Conservation (phyloP, 2,329 filamentous ascomycete genomes). For the Fragosphaeria purpurea region DNA sequence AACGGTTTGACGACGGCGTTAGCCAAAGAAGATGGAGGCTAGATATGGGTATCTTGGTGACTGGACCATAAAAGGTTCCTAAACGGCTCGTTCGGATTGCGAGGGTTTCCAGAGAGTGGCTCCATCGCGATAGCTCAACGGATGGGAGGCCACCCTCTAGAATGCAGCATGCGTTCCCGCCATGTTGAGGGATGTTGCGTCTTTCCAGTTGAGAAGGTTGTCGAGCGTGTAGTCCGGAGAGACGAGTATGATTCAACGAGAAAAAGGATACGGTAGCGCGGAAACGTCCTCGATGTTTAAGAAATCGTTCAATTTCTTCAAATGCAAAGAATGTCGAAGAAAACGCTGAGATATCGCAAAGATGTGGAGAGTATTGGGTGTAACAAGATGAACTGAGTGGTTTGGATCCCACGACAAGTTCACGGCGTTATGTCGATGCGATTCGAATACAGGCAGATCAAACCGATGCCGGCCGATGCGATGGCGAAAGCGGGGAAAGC, state of each 20-base stretch:
- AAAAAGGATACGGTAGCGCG: too few relatives aligned
- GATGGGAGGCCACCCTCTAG: slow-evolving; percentile 43
- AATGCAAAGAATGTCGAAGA: too few relatives aligned
- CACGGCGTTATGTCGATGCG: too few relatives aligned
- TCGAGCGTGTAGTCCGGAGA: not conserved
- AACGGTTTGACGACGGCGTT: too few relatives aligned
- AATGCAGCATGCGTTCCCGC: slow-evolving; percentile 34
- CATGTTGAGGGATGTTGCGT: slow-evolving; percentile 29
- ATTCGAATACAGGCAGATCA: too few relatives aligned
- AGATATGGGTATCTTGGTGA: too few relatives aligned
- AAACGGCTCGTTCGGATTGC: not conserved
- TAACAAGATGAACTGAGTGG: not conserved
- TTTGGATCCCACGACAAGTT: not conserved
- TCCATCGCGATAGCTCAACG: slow-evolving; percentile 39
- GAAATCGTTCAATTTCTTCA: too few relatives aligned
- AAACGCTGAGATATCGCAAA: not conserved
- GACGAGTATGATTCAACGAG: too few relatives aligned
- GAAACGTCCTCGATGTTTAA: not conserved
- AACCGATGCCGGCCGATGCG: too few relatives aligned
- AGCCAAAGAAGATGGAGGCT: too few relatives aligned
- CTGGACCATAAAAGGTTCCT: too few relatives aligned
- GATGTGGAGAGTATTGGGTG: not conserved
- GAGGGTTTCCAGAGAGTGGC: slow-evolving; percentile 35
- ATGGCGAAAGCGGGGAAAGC: not conserved
- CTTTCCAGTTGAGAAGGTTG: not conserved